These are phyloP conservation scores for Penicillium coffeae DNA, from an alignment of 495 filamentous ascomycete genomes.

Conservation along the genomic window DNA sequence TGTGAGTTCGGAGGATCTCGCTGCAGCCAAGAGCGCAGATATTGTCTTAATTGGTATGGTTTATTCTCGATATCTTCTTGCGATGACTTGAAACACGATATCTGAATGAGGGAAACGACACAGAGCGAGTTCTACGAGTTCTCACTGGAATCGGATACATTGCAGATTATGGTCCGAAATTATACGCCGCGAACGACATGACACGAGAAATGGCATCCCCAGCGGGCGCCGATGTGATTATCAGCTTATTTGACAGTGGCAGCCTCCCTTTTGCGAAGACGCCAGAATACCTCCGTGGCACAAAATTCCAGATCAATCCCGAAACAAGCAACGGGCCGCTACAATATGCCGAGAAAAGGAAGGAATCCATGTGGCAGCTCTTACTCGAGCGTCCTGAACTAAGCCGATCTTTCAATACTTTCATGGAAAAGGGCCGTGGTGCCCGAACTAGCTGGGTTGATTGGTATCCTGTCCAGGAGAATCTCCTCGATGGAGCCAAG, in stretches of 20 bases:
- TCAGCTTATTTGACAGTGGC: constrained; percentile 18
- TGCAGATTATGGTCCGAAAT: constrained; percentile 8
- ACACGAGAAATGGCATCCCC: constrained; percentile 17
- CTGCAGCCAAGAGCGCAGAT: constrained; percentile 9
- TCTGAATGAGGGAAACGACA: no score
- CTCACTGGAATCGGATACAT: constrained; percentile 15
- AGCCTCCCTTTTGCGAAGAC: constrained; percentile 12
- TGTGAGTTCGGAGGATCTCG: constrained; percentile 9
- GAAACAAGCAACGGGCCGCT: constrained; percentile 8
- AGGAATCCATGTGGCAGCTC: constrained; percentile 9
- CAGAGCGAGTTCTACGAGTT: constrained; percentile 16
- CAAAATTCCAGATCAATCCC: constrained; percentile 10
- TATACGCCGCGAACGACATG: constrained; percentile 11
- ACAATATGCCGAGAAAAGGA: constrained; percentile 9
- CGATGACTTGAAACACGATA: no score
- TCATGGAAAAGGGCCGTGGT: constrained; percentile 17
- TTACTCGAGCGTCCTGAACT: constrained; percentile 5
- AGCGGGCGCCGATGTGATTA: constrained; percentile 3
- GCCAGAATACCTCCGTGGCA: constrained; percentile 15
- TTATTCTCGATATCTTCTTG: no score
- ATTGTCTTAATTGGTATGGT: constrained; percentile 8
- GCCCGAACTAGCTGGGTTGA: constrained; percentile 22
- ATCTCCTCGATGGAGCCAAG: constrained; percentile 10
- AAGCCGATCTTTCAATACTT: constrained; percentile 17
- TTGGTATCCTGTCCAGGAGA: constrained; percentile 25